Evolutionary conservation across 208 protist species (phyloP).

Genomic region (Zelonia costaricensis): DNA sequence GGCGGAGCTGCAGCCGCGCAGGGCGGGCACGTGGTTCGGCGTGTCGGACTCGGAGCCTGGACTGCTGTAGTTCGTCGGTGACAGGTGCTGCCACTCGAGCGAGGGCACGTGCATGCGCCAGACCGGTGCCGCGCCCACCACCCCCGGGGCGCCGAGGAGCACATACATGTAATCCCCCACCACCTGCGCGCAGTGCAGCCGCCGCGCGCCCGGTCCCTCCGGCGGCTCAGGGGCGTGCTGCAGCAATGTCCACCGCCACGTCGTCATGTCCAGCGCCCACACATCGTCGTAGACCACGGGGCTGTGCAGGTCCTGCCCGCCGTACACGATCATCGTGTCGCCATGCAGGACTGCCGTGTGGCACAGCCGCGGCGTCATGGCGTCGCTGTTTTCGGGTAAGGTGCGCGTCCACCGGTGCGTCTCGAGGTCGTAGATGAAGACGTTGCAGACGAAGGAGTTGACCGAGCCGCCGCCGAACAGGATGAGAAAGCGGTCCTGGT

Average conservation of each 20-base stretch:
- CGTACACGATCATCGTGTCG: slow-evolving; percentile 89
- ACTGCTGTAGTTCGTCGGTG: not conserved
- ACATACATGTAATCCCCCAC: slow-evolving; percentile 79
- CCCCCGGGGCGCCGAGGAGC: slow-evolving; percentile 52
- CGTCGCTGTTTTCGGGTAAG: slow-evolving; percentile 50
- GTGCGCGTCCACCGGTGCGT: slow-evolving; percentile 6
- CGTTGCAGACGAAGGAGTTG: slow-evolving; percentile 8
- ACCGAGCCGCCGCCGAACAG: slow-evolving; percentile 77
- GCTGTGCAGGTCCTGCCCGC: slow-evolving; percentile 60
- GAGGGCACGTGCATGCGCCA: slow-evolving; percentile 73
- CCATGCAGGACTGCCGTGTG: slow-evolving; percentile 65
- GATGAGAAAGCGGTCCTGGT: slow-evolving; percentile 76
- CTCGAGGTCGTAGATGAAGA: slow-evolving; percentile 24
- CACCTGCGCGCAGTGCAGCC: slow-evolving; percentile 72
- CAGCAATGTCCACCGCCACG: slow-evolving; percentile 67
- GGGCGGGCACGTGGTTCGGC: slow-evolving; percentile 17
- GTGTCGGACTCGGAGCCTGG: not conserved
- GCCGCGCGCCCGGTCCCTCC: slow-evolving; percentile 68
- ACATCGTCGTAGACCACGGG: slow-evolving; percentile 58
- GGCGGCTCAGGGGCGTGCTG: slow-evolving; percentile 48
- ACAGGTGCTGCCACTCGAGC: slow-evolving; percentile 56
- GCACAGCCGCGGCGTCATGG: slow-evolving; percentile 52
- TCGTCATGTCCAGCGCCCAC: slow-evolving; percentile 64
- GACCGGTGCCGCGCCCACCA: slow-evolving; percentile 18
- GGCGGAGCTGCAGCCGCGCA: slow-evolving; percentile 61